Evolutionary conservation across 495 filamentous ascomycete species (phyloP).

Genomic region (Penicillium daleae): DNA sequence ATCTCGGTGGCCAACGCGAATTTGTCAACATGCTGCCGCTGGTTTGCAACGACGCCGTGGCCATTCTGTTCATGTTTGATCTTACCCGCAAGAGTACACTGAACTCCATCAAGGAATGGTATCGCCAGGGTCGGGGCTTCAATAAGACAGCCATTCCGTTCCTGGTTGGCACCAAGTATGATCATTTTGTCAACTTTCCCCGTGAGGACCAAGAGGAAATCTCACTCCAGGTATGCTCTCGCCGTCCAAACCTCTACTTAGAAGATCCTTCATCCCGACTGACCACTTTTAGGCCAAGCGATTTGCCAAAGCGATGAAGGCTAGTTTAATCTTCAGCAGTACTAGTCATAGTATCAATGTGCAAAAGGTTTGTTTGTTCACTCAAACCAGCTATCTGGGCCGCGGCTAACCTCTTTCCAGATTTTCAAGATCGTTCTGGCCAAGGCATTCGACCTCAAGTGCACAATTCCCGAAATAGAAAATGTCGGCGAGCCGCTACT

Average conservation of each 20-base stretch:
- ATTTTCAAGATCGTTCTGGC: slow-evolving; percentile 99
- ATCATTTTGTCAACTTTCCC: slow-evolving; percentile 98
- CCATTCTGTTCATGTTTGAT: slow-evolving; percentile 99
- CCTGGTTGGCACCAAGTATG: slow-evolving; percentile 95
- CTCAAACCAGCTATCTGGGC: not conserved
- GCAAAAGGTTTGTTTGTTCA: slow-evolving; percentile 73
- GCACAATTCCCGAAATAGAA: slow-evolving; percentile 98
- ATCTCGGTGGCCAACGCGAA: slow-evolving; percentile 95
- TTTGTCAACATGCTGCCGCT: slow-evolving; percentile 99
- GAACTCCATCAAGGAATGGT: slow-evolving; percentile 99
- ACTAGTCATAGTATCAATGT: slow-evolving; percentile 99
- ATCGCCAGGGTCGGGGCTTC: slow-evolving; percentile 94
- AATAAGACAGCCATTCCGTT: slow-evolving; percentile 99
- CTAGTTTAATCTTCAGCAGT: slow-evolving; percentile 95
- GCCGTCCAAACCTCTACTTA: not conserved
- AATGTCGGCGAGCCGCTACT: slow-evolving; percentile 95
- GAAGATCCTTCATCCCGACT: slow-evolving; percentile 10
- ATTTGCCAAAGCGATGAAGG: slow-evolving; percentile 98
- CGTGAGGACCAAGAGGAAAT: slow-evolving; percentile 98
- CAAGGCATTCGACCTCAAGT: slow-evolving; percentile 98
- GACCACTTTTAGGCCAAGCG: slow-evolving; percentile 70
- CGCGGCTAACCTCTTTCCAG: slow-evolving; percentile 49
- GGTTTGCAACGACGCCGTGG: slow-evolving; percentile 98
- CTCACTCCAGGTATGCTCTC: slow-evolving; percentile 74
- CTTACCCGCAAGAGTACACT: slow-evolving; percentile 96